Evolutionary conservation across 1,284 basidiomycete species (phyloP), one percentile per base, ranked within the genome.

Genomic region (Singerocomus rubriflavus): DNA sequence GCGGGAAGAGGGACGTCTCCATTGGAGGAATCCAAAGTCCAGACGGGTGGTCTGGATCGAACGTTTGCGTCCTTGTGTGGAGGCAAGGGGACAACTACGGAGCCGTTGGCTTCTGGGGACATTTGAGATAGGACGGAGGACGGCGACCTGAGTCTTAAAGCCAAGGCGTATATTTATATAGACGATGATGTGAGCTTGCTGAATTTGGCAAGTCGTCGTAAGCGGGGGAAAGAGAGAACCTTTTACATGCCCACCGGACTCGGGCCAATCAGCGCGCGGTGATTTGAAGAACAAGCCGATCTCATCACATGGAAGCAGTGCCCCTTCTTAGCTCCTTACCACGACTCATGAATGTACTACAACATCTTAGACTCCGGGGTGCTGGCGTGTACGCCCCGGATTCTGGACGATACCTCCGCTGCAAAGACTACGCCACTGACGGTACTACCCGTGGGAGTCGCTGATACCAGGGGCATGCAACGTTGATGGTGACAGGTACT

Each of bases 21-120:
- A 13, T 64, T 66, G 5, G 75, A 62, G 16, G 73, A 57, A 32
- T 78, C 72, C 21, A 88, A 73, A 5, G 82, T 66, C 87, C 86
- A 88, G 3, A 88, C 77, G 4, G 82, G 80, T 14, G 81, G 76
- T 52, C 73, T 77, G 25, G 51, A 46, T 6, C 32, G 36, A 11
- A 31, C 21, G 11, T 11, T 41, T 12, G 50, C 26, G 12, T 54
- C 50, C 8, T 41, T 49, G 3, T 47, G 54, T 11, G 40, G 48
- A 7, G 60, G 57, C 14, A 69, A 58, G n/a, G 57, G 50, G 9
- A 59, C 54, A 14, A 51, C 35, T 16, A 46, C 7, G 13, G 57
- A 45, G 29, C 36, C 39, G 30, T 52, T 52, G 8, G 48, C 34
- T 27, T 57, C 50, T 51, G 50, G 55, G 36, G 64, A 44, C 63